Evolutionary conservation across 2,329 filamentous ascomycete genomes (phyloP), one percentile per base, ranked within the genome.

Genomic region (Penicillium janthinellum): DNA sequence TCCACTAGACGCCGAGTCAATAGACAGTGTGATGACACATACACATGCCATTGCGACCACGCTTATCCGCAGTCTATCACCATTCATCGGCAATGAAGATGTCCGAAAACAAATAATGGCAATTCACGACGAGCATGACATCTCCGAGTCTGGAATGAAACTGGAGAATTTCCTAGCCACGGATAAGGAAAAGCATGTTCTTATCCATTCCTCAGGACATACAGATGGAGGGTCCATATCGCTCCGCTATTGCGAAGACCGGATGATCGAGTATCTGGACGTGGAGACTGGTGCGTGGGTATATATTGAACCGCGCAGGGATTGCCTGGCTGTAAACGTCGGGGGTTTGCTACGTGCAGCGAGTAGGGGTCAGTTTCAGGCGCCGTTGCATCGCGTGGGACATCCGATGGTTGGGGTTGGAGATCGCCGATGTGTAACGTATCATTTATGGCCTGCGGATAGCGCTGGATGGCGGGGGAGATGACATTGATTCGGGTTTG

Each of bases 1-100:
- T 12, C 20, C 52, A 3, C 41, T 47, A 11, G 41, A 55, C 25
- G 20, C 28, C 7, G 12, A 47, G 41, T 25, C 41, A 12, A 20
- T 45, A n/a, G 22, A 34, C 25, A n/a, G 17, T 1, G 15, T 37
- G n/a, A 28, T 45, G 22, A 34, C 41, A 22, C 14, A 37, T 22
- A 37, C 52, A 22, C 52, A 55, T 10, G 52, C 52, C 7, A 37
- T 55, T 5, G 39, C 52, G 7, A 34, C 8, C 12, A 44, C 28
- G 4, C 52, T 55, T 4, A 47, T 55, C 5, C 52, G 52, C 17
- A 37, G 39, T 25, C 34, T 55, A 7, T 55, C 52, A 3, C 52
- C 52, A 2, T 55, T 55, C 5, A 47, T 55, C 31, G 52, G 52
- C 52, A 55, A 45, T n/a, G 52, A 55, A 45, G 25, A 55, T n/a